Evolutionary conservation across 768 basidiomycete species (phyloP), one percentile per base, ranked within the genome.

Genomic region (Coprinopsis strossmayeri): DNA sequence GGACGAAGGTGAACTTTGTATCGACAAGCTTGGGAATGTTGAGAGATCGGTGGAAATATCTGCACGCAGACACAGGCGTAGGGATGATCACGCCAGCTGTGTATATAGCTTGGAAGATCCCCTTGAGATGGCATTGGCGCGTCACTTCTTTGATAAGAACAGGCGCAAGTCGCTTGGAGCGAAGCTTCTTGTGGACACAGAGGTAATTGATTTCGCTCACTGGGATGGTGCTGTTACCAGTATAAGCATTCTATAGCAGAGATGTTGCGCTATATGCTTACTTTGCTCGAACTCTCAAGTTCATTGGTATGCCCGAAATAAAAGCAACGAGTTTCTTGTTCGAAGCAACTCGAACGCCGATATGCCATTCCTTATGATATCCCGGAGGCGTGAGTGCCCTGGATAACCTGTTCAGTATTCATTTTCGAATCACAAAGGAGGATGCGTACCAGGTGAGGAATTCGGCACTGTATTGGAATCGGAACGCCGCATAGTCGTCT

Each of bases 101-200:
- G 64, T 98, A 98, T 44, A 99, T 87, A 5, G 96, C 96, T 65
- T 99, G 96, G 72, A 96, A 97, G 45, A 96, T 74, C 26, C 90
- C 90, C 53, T 81, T 77, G 30, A 98, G 74, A 63, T 98, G 81
- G 45, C 89, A 88, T 61, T 91, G 90, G 18, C 96, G 77, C 0
- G 96, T 98, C 21, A 98, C 87, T 61, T 99, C 96, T 63, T 96
- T 96, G 69, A 99, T 98, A 43, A 99, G 76, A 11, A 98, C 90
- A 0, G 96, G 96, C 0, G 96, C 85, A 20, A 98, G 72, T 34
- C 96, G 87, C 64, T 97, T 97, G 0, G 91, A 89, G 15, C 96
- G 86, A 28, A 98, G 70, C 66, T 96, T 97, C 72, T 99, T 99
- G 77, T 96, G 94, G 1, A 97, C 84, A 59, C 92, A 95, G 43